Conservation (phyloP, 495 filamentous ascomycete genomes). For the Sporormia fimetaria region DNA sequence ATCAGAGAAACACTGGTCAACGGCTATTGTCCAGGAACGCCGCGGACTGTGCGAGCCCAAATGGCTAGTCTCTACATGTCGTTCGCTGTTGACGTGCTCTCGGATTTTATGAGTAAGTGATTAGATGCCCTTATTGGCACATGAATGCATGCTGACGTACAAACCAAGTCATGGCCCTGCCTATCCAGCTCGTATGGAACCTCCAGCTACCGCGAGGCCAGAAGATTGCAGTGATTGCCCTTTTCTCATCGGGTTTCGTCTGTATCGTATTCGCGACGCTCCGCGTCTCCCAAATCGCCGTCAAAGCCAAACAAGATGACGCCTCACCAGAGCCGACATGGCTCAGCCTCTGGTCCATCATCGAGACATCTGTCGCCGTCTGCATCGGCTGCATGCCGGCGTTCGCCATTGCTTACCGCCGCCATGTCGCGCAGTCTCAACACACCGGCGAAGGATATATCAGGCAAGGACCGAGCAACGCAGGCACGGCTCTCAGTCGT, state of each 20-base stretch:
- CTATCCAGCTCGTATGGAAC: conserved; percentile 38
- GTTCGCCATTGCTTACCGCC: conserved; percentile 18
- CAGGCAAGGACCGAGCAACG: not conserved
- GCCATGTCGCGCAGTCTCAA: not conserved
- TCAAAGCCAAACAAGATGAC: not conserved
- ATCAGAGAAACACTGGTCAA: conserved; percentile 34
- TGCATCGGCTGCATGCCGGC: conserved; percentile 40
- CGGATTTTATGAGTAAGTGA: conserved; percentile 36
- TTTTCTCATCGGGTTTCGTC: conserved; percentile 41
- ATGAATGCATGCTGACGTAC: not conserved
- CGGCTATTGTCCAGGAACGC: conserved; percentile 29
- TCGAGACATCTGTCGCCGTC: conserved; percentile 34
- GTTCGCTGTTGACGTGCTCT: conserved; percentile 33
- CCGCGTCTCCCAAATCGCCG: conserved; percentile 33
- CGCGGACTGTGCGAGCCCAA: conserved; percentile 29
- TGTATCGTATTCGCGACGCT: conserved; percentile 42
- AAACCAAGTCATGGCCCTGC: conserved; percentile 40
- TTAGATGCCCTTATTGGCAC: too few relatives aligned
- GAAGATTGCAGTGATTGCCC: conserved; percentile 37
- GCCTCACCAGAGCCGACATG: conserved; percentile 26
- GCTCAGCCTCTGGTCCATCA: conserved; percentile 30
- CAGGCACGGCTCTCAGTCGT: not conserved
- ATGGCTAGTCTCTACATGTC: conserved; percentile 34
- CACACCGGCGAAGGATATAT: not conserved
- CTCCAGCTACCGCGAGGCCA: conserved; percentile 36